These are phyloP conservation scores for Backusella sp. DNA, from an alignment of 192 early-diverging fungal species.

Conservation along the genomic window DNA sequence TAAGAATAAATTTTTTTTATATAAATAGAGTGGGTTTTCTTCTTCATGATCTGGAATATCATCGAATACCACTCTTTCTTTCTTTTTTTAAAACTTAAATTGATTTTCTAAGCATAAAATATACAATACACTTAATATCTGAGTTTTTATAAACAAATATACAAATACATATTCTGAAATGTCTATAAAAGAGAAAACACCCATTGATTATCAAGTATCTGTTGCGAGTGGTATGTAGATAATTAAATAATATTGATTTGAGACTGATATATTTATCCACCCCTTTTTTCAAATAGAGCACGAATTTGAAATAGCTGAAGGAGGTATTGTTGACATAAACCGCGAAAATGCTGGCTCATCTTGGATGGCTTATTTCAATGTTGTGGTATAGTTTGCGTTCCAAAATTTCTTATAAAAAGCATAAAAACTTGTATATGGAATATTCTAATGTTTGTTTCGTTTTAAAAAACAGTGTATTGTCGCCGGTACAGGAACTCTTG, in stretches of 20 bases:
- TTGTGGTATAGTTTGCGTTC: slow-evolving; percentile 17
- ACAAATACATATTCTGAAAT: neutral
- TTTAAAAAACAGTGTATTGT: no score
- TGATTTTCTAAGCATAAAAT: neutral
- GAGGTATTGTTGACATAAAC: slow-evolving; percentile 11
- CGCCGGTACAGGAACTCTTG: slow-evolving; percentile 81
- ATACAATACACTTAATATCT: neutral
- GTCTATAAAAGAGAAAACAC: neutral
- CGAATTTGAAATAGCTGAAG: slow-evolving; percentile 1
- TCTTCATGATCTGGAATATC: neutral
- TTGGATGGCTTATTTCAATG: slow-evolving; percentile 39
- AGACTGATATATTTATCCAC: neutral
- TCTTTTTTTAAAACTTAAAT: neutral
- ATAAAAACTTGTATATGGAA: no score
- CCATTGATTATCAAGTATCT: neutral
- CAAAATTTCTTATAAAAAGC: no score
- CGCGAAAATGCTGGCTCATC: slow-evolving; percentile 17
- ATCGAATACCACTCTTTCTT: neutral
- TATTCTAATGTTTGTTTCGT: no score
- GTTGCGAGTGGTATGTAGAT: neutral
- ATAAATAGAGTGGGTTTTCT: neutral
- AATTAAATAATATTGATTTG: neutral
- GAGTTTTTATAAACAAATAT: neutral
- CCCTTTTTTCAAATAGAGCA: neutral
- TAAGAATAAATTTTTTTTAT: neutral